Evolutionary conservation across 139 green algal genomes (phyloP), one percentile per base, ranked within the genome.

Genomic region (Asterochloris sp.): DNA sequence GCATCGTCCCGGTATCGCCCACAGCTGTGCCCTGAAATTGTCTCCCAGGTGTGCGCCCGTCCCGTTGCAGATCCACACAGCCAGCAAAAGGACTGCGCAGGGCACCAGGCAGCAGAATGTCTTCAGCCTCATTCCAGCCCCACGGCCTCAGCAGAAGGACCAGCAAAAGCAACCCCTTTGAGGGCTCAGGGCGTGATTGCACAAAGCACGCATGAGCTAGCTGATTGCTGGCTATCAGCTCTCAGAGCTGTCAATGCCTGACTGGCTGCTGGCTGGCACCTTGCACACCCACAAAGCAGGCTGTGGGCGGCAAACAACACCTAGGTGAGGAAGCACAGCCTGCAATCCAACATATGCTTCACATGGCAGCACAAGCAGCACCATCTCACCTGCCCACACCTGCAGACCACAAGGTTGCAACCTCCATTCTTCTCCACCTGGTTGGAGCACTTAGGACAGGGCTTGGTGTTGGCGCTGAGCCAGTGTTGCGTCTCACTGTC

Each of bases 391-490:
- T 97, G 92, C 13, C 92, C 91, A 81, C 95, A 98, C 12, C 87
- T 93, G 92, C 94, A 98, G 29, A 93, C 83, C 68, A 98, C 93
- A 27, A 97, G 89, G 86, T 98, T 98, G 93, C 95, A 98, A 63
- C 95, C 95, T 17, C 93, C 92, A 78, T 96, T 97, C 90, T 98
- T 98, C 89, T 98, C 95, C 28, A 98, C 93, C 11, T 89, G 90
- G 78, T 97, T 97, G 71, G 71, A 64, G 83, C 95, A 98, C 87
- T 97, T 98, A 47, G 95, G 95, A 87, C 95, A 98, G 4, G 93
- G 89, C 89, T 98, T 98, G 75, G 94, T 97, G 90, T 96, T 93
- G 78, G 92, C 90, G 62, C 85, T 83, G 67, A 96, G 82, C 92
- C 93, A 96, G 73, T 91, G 92, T 26, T 93, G 82, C 81, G 95